Evolutionary conservation across 208 protist species (phyloP), one percentile per base, ranked within the genome.

Genomic region (Blechomonas ayalai): DNA sequence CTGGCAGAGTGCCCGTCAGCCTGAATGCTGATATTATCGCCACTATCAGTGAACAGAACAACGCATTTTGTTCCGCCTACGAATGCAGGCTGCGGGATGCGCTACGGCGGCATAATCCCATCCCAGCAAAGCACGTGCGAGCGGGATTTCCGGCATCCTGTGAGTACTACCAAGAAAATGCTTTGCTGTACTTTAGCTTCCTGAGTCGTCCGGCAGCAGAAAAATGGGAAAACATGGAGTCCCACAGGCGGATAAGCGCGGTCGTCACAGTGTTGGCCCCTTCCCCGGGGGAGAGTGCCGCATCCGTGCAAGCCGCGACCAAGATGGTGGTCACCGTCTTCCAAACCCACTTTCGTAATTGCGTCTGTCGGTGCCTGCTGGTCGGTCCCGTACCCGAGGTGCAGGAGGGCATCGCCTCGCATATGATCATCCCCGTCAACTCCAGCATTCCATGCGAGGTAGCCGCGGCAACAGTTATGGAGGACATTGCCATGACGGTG

Each of bases 181-280:
- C 48, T n/a, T 42, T 24, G 15, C 38, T 94, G 29, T 59, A 46
- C 4, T 55, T 87, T 19, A 62, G 45, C 18, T 20, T 82, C 36
- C 55, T 52, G 12, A 60, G 60, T 20, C 64, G 82, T 27, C 32
- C 82, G 27, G 69, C 60, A 20, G 59, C 81, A 0, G 88, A 81
- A 4, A 59, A 73, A 8, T 94, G 78, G 76, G 80, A 83, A 22
- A 73, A 83, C 35, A 70, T 94, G 59, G 81, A 94, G 32, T 49
- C 52, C 3, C 73, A 84, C 31, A 68, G 62, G 34, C 49, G 51
- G 19, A 58, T 67, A 1, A 38, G 62, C 2, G 75, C 68, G 3
- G 81, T 90, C 2, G 33, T 94, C 2, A 75, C 89, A 0, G 73
- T 94, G 0, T 44, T 89, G 0, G 80, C 77, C 55, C 34, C 52